A percentile compares a stretch with the other conserved stretches of the same genome.
Conservation (phyloP, 2,329 filamentous ascomycete species). For the Fonsecaea monophora region DNA sequence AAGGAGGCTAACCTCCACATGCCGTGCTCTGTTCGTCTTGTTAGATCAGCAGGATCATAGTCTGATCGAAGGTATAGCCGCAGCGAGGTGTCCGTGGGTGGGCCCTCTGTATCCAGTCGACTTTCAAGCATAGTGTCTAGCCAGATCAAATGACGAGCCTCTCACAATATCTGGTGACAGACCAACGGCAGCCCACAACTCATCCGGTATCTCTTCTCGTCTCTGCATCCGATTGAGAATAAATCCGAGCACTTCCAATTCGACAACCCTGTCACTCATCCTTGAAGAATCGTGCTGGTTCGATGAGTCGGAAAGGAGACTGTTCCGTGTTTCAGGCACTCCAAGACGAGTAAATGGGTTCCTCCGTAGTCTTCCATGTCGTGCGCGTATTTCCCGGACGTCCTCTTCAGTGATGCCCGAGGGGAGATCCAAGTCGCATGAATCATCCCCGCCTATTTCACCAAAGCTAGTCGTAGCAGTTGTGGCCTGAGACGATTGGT, state of each 20-base stretch:
- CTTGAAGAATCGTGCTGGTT: slow-evolving; percentile 19
- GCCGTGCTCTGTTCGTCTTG: background rate
- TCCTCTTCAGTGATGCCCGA: slow-evolving; percentile 40
- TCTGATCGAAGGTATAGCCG: background rate
- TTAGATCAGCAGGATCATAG: background rate
- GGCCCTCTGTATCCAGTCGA: background rate
- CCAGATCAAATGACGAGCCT: slow-evolving; percentile 22
- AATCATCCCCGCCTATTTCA: slow-evolving; percentile 38
- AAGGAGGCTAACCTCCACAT: background rate
- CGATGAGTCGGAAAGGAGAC: background rate
- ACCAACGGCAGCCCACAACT: slow-evolving; percentile 78
- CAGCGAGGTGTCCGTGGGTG: background rate
- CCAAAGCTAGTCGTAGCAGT: slow-evolving; percentile 44
- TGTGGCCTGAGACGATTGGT: slow-evolving; percentile 44
- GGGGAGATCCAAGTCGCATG: slow-evolving; percentile 39
- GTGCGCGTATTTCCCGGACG: slow-evolving; percentile 38
- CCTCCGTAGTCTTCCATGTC: slow-evolving; percentile 31
- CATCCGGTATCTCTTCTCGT: slow-evolving; percentile 77
- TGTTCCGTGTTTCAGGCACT: background rate
- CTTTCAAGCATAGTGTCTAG: background rate
- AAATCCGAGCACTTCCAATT: slow-evolving; percentile 70
- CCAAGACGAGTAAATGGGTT: background rate
- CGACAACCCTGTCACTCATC: slow-evolving; percentile 33
- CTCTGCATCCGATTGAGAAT: slow-evolving; percentile 74
- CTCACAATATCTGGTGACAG: slow-evolving; percentile 52